Conservation (phyloP, 2,329 filamentous ascomycete species). For the Zymoseptoria crescenta region DNA sequence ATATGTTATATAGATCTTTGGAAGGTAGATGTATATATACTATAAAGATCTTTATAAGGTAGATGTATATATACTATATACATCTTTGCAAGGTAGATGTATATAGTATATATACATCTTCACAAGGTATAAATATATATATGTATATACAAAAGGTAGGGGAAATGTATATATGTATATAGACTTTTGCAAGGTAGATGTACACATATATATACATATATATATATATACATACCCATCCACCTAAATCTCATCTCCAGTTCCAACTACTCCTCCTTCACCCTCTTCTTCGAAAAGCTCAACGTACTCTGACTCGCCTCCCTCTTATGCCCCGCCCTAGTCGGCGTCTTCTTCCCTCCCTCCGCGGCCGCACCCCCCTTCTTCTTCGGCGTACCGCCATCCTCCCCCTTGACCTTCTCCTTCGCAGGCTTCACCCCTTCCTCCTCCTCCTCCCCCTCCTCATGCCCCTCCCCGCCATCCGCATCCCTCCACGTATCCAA, state of each 20-base stretch:
- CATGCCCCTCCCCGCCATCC: slow-evolving; percentile 18
- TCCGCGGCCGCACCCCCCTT: slow-evolving; percentile 3
- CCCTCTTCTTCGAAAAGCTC: slow-evolving; percentile 27
- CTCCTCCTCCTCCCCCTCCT: slow-evolving; percentile 9
- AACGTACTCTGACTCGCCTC: slow-evolving; percentile 28
- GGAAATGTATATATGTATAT: not conserved
- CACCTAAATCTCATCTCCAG: no score
- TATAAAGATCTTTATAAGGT: not conserved
- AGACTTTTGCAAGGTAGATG: not conserved
- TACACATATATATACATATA: not conserved
- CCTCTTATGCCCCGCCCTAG: slow-evolving; percentile 23
- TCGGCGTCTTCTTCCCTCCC: slow-evolving; percentile 8
- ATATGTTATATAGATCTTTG: not conserved
- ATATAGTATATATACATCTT: not conserved
- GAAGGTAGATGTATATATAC: not conserved
- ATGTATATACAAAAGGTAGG: not conserved
- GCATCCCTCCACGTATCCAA: slow-evolving; percentile 23
- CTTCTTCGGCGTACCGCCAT: slow-evolving; percentile 1
- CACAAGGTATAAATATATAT: not conserved
- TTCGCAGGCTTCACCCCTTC: slow-evolving; percentile 8
- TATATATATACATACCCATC: not conserved
- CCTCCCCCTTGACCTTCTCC: slow-evolving; percentile 7
- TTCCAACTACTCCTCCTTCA: slow-evolving; percentile 5
- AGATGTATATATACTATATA: not conserved
- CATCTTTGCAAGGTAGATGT: not conserved